A percentile compares a stretch with the other conserved stretches of the same genome.
Evolutionary conservation across 208 protist genomes (phyloP).

Genomic region (Trypanosoma conorhini): DNA sequence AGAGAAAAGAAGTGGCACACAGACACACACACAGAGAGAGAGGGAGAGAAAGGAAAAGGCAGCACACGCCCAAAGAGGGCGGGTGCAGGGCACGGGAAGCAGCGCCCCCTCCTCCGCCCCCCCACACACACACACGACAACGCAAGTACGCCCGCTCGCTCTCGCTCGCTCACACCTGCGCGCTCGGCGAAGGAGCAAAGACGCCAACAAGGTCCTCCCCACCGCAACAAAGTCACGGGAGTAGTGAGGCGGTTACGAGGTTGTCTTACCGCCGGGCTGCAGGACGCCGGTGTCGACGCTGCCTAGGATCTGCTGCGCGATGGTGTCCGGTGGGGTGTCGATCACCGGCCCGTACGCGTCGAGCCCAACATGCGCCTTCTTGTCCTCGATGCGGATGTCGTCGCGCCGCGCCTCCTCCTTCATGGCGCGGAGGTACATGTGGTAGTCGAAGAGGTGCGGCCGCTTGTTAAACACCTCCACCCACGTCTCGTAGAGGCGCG

Average conservation of each 20-base stretch:
- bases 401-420: slow-evolving; percentile 90
- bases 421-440: slow-evolving; percentile 86
- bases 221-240: background rate
- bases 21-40: background rate
- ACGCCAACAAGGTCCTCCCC: background rate
- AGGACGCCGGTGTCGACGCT: slow-evolving; percentile 45
- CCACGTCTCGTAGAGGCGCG: slow-evolving; percentile 76
- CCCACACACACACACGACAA: background rate
- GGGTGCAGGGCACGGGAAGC: background rate
- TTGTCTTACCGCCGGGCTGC: background rate
- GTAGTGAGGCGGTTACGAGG: slow-evolving; percentile 3
- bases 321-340: slow-evolving; percentile 74
- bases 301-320: slow-evolving; percentile 71
- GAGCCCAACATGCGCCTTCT: slow-evolving; percentile 62
- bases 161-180: background rate
- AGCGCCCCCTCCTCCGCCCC: too few relatives aligned
- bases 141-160: background rate
- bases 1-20: slow-evolving; percentile 2
- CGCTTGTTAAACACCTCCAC: slow-evolving; percentile 92
- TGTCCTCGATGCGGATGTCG: slow-evolving; percentile 87
- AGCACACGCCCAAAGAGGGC: background rate
- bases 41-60: background rate
- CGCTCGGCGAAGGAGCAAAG: background rate
- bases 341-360: slow-evolving; percentile 86
- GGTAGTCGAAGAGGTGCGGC: slow-evolving; percentile 86